Evolutionary conservation across 805 yeast genomes (phyloP).

Genomic region (Candida silvicultrix): DNA sequence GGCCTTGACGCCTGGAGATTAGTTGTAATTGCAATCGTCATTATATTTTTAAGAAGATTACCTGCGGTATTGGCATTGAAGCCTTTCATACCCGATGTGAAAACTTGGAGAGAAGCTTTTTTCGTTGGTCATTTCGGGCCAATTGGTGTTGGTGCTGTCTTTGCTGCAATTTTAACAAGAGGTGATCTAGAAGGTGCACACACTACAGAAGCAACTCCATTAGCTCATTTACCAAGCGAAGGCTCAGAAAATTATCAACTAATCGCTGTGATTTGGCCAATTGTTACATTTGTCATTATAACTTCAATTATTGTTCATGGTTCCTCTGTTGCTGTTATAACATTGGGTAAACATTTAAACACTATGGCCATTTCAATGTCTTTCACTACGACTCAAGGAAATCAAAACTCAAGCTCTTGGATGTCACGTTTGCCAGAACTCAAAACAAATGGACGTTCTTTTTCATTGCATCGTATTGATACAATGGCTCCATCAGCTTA

Average conservation of each 20-base stretch:
- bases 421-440: slow-evolving; percentile 77
- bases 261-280: slow-evolving; percentile 72
- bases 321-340: slow-evolving; percentile 71
- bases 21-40: slow-evolving; percentile 64
- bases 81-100: slow-evolving; percentile 79
- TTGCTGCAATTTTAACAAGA: slow-evolving; percentile 76
- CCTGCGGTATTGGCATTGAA: slow-evolving; percentile 75
- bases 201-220: slow-evolving; percentile 50
- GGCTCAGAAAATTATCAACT: slow-evolving; percentile 50
- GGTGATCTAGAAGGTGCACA: slow-evolving; percentile 54
- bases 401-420: slow-evolving; percentile 60
- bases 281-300: slow-evolving; percentile 71
- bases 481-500: slow-evolving; percentile 39
- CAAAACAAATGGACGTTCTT: slow-evolving; percentile 53
- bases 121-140: slow-evolving; percentile 97
- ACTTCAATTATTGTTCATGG: slow-evolving; percentile 88
- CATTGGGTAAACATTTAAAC: slow-evolving; percentile 80
- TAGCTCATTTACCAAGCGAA: slow-evolving; percentile 37
- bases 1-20: slow-evolving; percentile 79
- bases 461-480: slow-evolving; percentile 79
- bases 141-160: slow-evolving; percentile 90
- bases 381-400: slow-evolving; percentile 61
- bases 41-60: slow-evolving; percentile 69
- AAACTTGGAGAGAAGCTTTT: slow-evolving; percentile 89
- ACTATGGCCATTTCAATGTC: slow-evolving; percentile 92